Percentiles rank a stretch among this genome's conserved stretches.
These are phyloP conservation scores for Pseudoneurospora amorphoporcata DNA, from an alignment of 495 filamentous ascomycete species.

Conservation along the genomic window DNA sequence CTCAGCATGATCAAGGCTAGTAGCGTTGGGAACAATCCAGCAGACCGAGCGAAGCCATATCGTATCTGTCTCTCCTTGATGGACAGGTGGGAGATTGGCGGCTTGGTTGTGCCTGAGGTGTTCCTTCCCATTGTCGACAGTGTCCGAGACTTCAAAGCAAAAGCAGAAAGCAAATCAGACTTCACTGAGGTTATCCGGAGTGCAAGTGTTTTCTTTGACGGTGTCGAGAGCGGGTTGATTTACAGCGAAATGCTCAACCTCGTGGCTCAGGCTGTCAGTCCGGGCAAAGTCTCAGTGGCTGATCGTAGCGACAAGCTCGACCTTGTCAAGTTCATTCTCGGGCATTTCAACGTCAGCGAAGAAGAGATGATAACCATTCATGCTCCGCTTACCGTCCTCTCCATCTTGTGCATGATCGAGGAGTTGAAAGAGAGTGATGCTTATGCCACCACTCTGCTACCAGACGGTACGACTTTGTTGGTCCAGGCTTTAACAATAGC, in stretches of 20 bases:
- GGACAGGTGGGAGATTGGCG: slow-evolving; percentile 96
- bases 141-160: slow-evolving; percentile 57
- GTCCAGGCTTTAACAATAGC: slow-evolving; percentile 42
- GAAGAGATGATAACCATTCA: slow-evolving; percentile 91
- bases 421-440: slow-evolving; percentile 23
- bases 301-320: slow-evolving; percentile 51
- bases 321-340: slow-evolving; percentile 70
- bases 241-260: slow-evolving; percentile 69
- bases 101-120: slow-evolving; percentile 72
- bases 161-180: slow-evolving; percentile 47
- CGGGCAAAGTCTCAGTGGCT: slow-evolving; percentile 24
- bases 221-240: slow-evolving; percentile 86
- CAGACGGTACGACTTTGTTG: slow-evolving; percentile 8
- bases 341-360: slow-evolving; percentile 85
- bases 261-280: slow-evolving; percentile 45
- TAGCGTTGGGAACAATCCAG: slow-evolving; percentile 35
- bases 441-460: not conserved
- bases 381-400: slow-evolving; percentile 62
- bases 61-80: slow-evolving; percentile 88
- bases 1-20: slow-evolving; percentile 59
- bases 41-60: slow-evolving; percentile 76
- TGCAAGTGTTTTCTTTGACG: slow-evolving; percentile 93
- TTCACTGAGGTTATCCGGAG: slow-evolving; percentile 85
- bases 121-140: slow-evolving; percentile 80
- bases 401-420: slow-evolving; percentile 53